Percentiles rank a stretch among this genome's conserved stretches.
Conservation (phyloP, 176 grass and related monocot genomes). For the Guadua angustifolia region DNA sequence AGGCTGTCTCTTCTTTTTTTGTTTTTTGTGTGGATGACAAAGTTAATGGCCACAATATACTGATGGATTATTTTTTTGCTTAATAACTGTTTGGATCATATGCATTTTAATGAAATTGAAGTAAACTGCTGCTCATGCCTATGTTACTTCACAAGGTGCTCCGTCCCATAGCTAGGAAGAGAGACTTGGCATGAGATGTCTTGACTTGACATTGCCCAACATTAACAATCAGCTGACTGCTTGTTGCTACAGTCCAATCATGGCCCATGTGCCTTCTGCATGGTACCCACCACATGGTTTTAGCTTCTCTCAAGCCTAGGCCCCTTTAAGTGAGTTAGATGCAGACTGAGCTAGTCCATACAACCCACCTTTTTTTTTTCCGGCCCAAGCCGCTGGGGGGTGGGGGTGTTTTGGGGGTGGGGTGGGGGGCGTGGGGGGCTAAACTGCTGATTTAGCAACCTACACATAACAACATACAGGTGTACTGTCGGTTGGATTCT, state of each 20-base stretch:
- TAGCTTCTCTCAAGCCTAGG: conserved; percentile 10
- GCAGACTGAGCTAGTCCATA: conserved; percentile 2
- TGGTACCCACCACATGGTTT: conserved; percentile 20
- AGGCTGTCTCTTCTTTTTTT: background rate
- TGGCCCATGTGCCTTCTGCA: background rate
- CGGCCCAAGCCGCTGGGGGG: no score
- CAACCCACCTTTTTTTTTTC: background rate
- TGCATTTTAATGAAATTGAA: conserved; percentile 24
- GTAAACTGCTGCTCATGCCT: background rate
- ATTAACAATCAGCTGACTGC: conserved; percentile 18
- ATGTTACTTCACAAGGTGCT: background rate
- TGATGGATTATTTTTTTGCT: background rate
- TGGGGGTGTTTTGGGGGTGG: no score
- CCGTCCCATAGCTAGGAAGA: background rate
- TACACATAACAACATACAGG: background rate
- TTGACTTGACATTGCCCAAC: conserved; percentile 23
- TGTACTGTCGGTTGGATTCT: background rate
- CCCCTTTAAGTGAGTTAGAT: conserved; percentile 10
- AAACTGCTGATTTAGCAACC: background rate
- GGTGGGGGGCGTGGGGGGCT: no score
- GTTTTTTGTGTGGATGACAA: background rate
- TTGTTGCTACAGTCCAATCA: background rate
- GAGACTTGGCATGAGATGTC: background rate
- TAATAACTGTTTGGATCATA: conserved; percentile 5
- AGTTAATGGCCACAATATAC: background rate